Evolutionary conservation across 805 yeast species (phyloP).

Genomic region (Zygosaccharomyces gambellarensis): DNA sequence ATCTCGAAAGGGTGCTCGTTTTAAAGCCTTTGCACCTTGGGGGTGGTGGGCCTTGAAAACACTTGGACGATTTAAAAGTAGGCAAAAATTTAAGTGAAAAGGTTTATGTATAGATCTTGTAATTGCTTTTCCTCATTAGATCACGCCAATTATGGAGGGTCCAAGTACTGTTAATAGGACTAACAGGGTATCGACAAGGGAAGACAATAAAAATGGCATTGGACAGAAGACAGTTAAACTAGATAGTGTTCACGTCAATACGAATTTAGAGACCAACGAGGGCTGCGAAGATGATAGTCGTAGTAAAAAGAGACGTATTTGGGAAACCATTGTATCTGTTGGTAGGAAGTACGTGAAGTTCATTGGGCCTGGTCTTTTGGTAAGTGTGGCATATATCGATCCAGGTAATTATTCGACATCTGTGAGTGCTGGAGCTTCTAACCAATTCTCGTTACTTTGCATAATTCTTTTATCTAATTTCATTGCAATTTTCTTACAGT

Average conservation of each 20-base stretch:
- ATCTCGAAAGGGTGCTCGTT: no score
- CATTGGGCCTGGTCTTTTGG: slow-evolving; percentile 84
- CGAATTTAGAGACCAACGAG: background rate
- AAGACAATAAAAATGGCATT: background rate
- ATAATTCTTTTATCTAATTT: slow-evolving; percentile 71
- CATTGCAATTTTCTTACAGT: slow-evolving; percentile 79
- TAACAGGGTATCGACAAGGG: background rate
- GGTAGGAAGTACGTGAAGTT: slow-evolving; percentile 55
- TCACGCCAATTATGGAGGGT: background rate
- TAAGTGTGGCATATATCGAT: slow-evolving; percentile 87
- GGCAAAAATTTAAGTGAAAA: background rate
- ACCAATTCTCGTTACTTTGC: slow-evolving; percentile 67
- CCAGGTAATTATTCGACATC: slow-evolving; percentile 93
- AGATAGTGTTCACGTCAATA: background rate
- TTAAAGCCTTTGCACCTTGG: no score
- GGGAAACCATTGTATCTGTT: slow-evolving; percentile 21
- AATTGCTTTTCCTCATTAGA: background rate
- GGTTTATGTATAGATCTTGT: background rate
- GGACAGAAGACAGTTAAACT: background rate
- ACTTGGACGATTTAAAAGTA: background rate
- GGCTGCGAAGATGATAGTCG: background rate
- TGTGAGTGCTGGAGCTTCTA: slow-evolving; percentile 81
- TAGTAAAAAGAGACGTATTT: background rate
- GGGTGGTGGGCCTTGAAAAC: no score
- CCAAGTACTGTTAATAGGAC: background rate